These are phyloP conservation scores for Entoloma clypeatum DNA, from an alignment of 1,284 basidiomycete species.

Conservation along the genomic window DNA sequence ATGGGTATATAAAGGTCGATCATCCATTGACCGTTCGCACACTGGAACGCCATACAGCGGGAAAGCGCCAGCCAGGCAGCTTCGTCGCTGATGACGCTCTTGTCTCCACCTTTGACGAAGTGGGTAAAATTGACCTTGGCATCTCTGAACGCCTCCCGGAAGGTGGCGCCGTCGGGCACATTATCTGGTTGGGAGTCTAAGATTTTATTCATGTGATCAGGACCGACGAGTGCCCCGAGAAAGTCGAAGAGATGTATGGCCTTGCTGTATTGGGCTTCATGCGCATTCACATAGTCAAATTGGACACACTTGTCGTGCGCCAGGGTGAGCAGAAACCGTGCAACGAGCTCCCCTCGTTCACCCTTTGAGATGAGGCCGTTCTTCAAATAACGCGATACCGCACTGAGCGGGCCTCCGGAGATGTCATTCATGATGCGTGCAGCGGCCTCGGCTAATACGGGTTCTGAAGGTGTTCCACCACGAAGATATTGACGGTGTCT, in stretches of 20 bases:
- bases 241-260: slow-evolving; percentile 7
- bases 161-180: slow-evolving; percentile 1
- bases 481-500: slow-evolving; percentile 13
- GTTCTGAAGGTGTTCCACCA: slow-evolving; percentile 19
- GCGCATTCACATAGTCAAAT: not conserved
- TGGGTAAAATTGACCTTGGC: slow-evolving; percentile 19
- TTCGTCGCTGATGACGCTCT: slow-evolving; percentile 11
- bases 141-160: slow-evolving; percentile 14
- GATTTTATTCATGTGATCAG: slow-evolving; percentile 1
- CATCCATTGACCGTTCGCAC: slow-evolving; percentile 5
- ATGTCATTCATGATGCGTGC: not conserved
- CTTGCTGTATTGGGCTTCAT: not conserved
- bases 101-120: slow-evolving; percentile 17
- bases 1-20: slow-evolving; percentile 15
- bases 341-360: slow-evolving; percentile 15
- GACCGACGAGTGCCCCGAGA: slow-evolving; percentile 2
- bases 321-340: slow-evolving; percentile 12
- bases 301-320: slow-evolving; percentile 11
- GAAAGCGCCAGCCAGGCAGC: slow-evolving; percentile 10
- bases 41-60: slow-evolving; percentile 13
- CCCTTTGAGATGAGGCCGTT: slow-evolving; percentile 16
- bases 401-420: not conserved
- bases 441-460: slow-evolving; percentile 18
- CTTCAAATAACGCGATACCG: not conserved
- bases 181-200: slow-evolving; percentile 11